phyloP scores from a whole-genome alignment of 768 basidiomycete species.

The Mycena epipterygia region DNA sequence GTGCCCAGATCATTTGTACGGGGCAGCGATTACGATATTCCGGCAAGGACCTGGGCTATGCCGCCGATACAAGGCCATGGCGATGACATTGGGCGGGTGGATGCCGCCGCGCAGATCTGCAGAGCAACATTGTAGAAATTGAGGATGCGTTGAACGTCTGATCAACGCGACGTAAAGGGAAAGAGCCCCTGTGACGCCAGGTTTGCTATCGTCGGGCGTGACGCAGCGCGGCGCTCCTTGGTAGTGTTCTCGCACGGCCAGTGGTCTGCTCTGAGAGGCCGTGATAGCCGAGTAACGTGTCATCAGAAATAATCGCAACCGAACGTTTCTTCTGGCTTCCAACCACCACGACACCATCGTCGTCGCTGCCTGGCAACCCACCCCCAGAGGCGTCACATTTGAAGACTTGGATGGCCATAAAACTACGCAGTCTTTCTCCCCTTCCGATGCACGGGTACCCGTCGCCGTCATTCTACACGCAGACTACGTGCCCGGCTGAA shows the following conservation, averaged over 20 bases:
- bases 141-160: constrained; percentile 82
- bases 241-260: constrained; percentile 29
- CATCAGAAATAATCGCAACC: too few species aligned
- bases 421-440: neutral
- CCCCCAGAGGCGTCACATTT: too few species aligned
- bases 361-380: too few species aligned
- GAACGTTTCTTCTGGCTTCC: too few species aligned
- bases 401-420: too few species aligned
- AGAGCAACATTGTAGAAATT: constrained; percentile 79
- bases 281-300: too few species aligned
- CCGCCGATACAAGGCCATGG: constrained; percentile 92
- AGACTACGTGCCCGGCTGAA: neutral
- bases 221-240: neutral
- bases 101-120: too few species aligned
- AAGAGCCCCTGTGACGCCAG: constrained; percentile 80
- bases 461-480: too few species aligned
- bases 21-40: constrained; percentile 84
- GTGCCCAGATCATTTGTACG: too few species aligned
- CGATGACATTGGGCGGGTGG: constrained; percentile 73
- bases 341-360: too few species aligned
- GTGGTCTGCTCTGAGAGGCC: too few species aligned
- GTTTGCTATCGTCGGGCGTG: constrained; percentile 62
- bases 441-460: too few species aligned
- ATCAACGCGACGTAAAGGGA: constrained; percentile 89
- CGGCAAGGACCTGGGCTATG: constrained; percentile 87